phyloP scores from a whole-genome alignment of 176 grass and related monocot genomes.

The Ananas comosus region DNA sequence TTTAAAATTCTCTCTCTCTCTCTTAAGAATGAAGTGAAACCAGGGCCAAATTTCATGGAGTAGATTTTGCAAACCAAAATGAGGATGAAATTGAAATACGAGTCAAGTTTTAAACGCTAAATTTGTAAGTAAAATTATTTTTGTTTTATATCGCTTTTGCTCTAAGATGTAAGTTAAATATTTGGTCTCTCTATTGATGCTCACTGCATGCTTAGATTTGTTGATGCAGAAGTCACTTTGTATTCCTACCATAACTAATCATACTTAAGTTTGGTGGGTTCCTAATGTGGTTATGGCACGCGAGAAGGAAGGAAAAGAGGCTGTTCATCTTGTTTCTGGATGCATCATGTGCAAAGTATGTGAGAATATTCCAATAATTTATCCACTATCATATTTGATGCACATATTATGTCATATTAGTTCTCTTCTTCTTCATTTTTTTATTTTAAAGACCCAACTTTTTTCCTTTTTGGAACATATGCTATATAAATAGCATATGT shows the following conservation, averaged over 20 bases:
- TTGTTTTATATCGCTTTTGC: background rate
- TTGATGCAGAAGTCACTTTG: constrained; percentile 43
- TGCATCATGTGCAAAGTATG: constrained; percentile 84
- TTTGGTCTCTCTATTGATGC: background rate
- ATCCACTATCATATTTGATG: background rate
- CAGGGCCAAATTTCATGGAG: too few relatives aligned
- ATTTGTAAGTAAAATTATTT: too few relatives aligned
- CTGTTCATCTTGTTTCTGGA: constrained; percentile 82
- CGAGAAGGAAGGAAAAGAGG: constrained; percentile 94
- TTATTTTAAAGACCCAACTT: too few relatives aligned
- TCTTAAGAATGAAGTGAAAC: too few relatives aligned
- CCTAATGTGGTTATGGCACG: constrained; percentile 85
- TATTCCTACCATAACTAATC: constrained; percentile 86
- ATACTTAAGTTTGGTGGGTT: constrained; percentile 98
- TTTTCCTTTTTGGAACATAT: too few relatives aligned
- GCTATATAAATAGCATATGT: too few relatives aligned
- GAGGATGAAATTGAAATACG: too few relatives aligned
- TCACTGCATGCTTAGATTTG: constrained; percentile 4
- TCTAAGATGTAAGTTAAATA: background rate
- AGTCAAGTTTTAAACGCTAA: too few relatives aligned
- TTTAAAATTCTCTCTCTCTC: too few relatives aligned
- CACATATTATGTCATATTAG: background rate
- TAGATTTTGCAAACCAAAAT: too few relatives aligned
- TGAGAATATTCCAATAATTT: constrained; percentile 21
- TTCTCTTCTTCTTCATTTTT: too few relatives aligned